Base-by-base conservation (phyloP, 768 basidiomycete species). In the Boletus reticulatus region DNA sequence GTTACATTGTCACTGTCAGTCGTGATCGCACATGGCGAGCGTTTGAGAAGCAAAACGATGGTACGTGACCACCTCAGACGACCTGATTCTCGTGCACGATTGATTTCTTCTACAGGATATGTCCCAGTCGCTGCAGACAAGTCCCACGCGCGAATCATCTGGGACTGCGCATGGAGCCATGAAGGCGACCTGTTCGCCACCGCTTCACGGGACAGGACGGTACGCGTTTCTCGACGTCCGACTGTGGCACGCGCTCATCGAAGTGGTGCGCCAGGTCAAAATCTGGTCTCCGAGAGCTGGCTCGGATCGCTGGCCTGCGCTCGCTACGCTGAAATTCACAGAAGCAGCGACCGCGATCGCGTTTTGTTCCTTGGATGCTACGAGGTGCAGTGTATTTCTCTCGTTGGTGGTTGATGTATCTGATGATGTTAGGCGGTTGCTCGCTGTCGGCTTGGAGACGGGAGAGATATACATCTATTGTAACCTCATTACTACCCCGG, bases 161-260 rank as follows among this genome's bases (percentile, higher is more conserved):
- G 97, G 94, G 97, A 98, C 68, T 92, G 90, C 64, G 83, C 85
- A 14, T 99, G 95, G 94, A 79, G 89, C 2, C 65, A 73, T 1
- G 87, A 92, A 61, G 84, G 85, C 8, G 81, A 85, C 61, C 65
- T 88, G 16, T 99, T 99, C 65, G 94, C 86, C 12, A 98, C 97
- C 3, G 95, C 92, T 1, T 94, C 95, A 4, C 82, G 97, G 42
- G 97, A 99, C 72, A 98, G 96, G 75, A 92, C 91, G 14, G 95
- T 92, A 61, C 52, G 81, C 60, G 17, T 39, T 22, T 38, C 19
- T 22, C 3, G 32, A n/a, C 0, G n/a, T 22, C 11, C 11, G 39
- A 24, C 5, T 13, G 43, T 19, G 8, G 4, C 19, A 16, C 12
- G 31, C 27, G 31, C 46, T 56, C 43, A 52, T 47, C 14, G 16